phyloP scores from a whole-genome alignment of 2,329 filamentous ascomycete genomes.

The Hysterium pulicare region DNA sequence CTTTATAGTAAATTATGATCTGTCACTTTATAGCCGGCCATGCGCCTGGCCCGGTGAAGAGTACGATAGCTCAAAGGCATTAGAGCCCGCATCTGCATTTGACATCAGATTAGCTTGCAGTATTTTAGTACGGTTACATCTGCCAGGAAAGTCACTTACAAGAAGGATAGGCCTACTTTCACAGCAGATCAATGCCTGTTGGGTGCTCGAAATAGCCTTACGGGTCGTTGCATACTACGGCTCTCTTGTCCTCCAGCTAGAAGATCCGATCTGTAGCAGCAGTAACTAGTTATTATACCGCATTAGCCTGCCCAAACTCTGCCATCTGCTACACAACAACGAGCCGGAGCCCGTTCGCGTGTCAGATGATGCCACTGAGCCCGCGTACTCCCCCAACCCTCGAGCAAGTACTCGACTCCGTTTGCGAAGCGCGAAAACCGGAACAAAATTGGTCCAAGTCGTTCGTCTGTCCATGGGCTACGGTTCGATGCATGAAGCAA shows the following conservation, averaged over 20 bases:
- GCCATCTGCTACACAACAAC: conserved; percentile 12
- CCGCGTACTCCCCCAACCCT: conserved; percentile 14
- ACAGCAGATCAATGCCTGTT: conserved; percentile 13
- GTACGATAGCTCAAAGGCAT: conserved; percentile 2
- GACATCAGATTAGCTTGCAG: conserved; percentile 29
- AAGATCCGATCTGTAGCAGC: conserved; percentile 19
- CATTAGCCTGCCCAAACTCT: conserved; percentile 8
- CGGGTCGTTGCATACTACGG: conserved; percentile 15
- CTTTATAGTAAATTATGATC: conserved; percentile 17
- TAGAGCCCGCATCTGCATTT: conserved; percentile 21
- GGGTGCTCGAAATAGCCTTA: conserved; percentile 19
- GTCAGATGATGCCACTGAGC: conserved; percentile 14
- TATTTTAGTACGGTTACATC: conserved; percentile 29
- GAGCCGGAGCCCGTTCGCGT: conserved; percentile 12
- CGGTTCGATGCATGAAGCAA: conserved; percentile 16
- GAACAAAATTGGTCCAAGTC: too few relatives aligned
- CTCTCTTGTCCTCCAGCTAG: conserved; percentile 23
- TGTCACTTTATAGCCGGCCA: conserved; percentile 25
- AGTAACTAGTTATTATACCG: conserved; percentile 16
- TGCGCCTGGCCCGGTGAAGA: not conserved
- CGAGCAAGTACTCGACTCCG: conserved; percentile 9
- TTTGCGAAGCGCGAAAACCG: too few relatives aligned
- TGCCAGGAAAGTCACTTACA: conserved; percentile 23
- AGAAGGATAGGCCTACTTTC: conserved; percentile 13
- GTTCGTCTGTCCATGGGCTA: too few relatives aligned